A percentile compares a stretch with the other conserved stretches of the same genome.
Evolutionary conservation across 495 filamentous ascomycete species (phyloP).

Genomic region (Immersiella caudata): DNA sequence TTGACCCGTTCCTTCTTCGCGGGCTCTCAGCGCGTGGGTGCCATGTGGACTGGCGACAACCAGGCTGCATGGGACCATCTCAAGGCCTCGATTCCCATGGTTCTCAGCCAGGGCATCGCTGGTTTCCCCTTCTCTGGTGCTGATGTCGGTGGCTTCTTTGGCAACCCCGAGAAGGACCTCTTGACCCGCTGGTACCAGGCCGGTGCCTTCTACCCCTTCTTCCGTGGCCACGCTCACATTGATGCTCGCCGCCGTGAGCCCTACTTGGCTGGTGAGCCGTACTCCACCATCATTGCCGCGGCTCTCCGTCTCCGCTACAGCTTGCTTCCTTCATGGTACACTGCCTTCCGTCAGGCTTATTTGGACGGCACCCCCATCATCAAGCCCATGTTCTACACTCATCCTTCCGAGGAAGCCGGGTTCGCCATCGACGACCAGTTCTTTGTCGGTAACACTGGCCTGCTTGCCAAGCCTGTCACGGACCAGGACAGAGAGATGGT

Average conservation of each 20-base stretch:
- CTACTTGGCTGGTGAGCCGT: conserved; percentile 82
- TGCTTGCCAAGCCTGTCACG: conserved; percentile 86
- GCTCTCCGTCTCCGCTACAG: conserved; percentile 87
- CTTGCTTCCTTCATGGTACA: conserved; percentile 94
- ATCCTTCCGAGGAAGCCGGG: conserved; percentile 82
- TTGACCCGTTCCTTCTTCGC: conserved; percentile 90
- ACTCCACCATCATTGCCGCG: conserved; percentile 81
- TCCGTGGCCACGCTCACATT: conserved; percentile 97
- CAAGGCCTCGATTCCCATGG: conserved; percentile 82
- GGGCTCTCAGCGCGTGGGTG: conserved; percentile 83
- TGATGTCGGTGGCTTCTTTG: conserved; percentile 97
- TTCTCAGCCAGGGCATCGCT: conserved; percentile 85
- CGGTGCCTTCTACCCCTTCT: conserved; percentile 97
- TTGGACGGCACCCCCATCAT: conserved; percentile 83
- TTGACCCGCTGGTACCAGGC: conserved; percentile 95
- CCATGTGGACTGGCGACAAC: conserved; percentile 99
- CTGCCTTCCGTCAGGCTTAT: conserved; percentile 88
- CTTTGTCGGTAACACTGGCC: conserved; percentile 81
- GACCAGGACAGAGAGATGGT: conserved; percentile 70
- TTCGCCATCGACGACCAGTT: conserved; percentile 92
- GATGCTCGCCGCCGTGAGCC: conserved; percentile 93
- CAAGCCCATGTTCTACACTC: conserved; percentile 86
- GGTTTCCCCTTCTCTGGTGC: conserved; percentile 95
- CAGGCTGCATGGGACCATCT: conserved; percentile 92
- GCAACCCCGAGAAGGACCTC: conserved; percentile 89